Conservation (phyloP, 1,139 yeast genomes). For the Debaryomyces fabryi region DNA sequence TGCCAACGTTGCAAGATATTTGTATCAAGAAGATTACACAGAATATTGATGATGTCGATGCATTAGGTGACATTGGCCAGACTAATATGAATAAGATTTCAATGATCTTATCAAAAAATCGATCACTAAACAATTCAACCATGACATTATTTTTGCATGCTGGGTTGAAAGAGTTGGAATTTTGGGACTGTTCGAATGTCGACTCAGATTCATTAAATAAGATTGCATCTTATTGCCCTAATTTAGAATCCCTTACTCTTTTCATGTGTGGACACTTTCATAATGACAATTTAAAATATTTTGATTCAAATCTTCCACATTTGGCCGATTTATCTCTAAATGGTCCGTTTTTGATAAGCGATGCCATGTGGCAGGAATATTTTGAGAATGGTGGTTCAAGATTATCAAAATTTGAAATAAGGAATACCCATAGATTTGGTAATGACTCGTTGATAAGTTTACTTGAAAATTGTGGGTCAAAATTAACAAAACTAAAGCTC, state of each 20-base stretch:
- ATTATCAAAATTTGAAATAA: slow-evolving; percentile 54
- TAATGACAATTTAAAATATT: slow-evolving; percentile 70
- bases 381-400: slow-evolving; percentile 49
- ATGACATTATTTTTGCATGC: slow-evolving; percentile 72
- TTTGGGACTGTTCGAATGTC: slow-evolving; percentile 92
- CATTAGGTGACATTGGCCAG: slow-evolving; percentile 77
- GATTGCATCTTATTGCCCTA: slow-evolving; percentile 81
- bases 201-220: slow-evolving; percentile 64
- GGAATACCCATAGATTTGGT: slow-evolving; percentile 82
- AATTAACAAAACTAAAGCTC: slow-evolving; percentile 51
- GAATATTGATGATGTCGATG: slow-evolving; percentile 76
- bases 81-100: slow-evolving; percentile 66
- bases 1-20: slow-evolving; percentile 78
- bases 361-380: slow-evolving; percentile 72
- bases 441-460: slow-evolving; percentile 65
- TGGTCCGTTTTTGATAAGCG: slow-evolving; percentile 87
- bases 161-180: slow-evolving; percentile 56
- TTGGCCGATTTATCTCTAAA: slow-evolving; percentile 62
- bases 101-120: slow-evolving; percentile 74
- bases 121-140: slow-evolving; percentile 75
- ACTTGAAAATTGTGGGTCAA: slow-evolving; percentile 62
- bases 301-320: slow-evolving; percentile 56
- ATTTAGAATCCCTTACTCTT: slow-evolving; percentile 63
- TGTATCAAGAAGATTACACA: slow-evolving; percentile 73
- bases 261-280: slow-evolving; percentile 94